Conservation (phyloP, 208 protist genomes). For the Wallacemonas sp. region DNA sequence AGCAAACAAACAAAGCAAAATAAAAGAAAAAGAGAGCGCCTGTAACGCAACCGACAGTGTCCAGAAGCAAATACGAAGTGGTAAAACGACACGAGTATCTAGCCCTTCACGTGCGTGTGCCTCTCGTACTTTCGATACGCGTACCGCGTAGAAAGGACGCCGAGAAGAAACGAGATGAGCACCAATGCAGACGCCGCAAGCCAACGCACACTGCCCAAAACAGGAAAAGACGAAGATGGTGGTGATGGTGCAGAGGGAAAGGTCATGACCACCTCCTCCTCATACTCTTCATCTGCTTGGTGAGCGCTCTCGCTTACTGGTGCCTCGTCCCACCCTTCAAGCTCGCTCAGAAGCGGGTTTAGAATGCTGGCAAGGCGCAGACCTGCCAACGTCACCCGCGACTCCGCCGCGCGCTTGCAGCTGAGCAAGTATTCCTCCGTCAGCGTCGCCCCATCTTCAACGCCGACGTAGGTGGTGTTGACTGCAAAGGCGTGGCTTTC, state of each 20-base stretch:
- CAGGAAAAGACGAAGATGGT: too few relatives aligned
- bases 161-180: background rate
- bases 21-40: too few relatives aligned
- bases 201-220: background rate
- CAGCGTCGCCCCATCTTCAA: slow-evolving; percentile 27
- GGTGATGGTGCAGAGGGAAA: too few relatives aligned
- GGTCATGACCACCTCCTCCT: too few relatives aligned
- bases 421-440: slow-evolving; percentile 45
- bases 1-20: too few relatives aligned
- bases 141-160: background rate
- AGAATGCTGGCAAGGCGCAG: slow-evolving; percentile 68
- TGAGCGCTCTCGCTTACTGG: background rate
- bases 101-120: too few relatives aligned
- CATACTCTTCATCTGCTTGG: background rate
- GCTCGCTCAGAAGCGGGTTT: slow-evolving; percentile 40
- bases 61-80: too few relatives aligned
- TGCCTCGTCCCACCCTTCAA: background rate
- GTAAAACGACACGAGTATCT: background rate
- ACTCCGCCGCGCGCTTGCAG: slow-evolving; percentile 49
- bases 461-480: slow-evolving; percentile 62
- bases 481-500: slow-evolving; percentile 72
- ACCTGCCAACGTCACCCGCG: slow-evolving; percentile 63
- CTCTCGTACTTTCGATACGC: background rate
- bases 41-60: too few relatives aligned
- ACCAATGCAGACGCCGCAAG: background rate